Conservation (phyloP, 345 rosid species). For the Lagerstroemia speciosa region DNA sequence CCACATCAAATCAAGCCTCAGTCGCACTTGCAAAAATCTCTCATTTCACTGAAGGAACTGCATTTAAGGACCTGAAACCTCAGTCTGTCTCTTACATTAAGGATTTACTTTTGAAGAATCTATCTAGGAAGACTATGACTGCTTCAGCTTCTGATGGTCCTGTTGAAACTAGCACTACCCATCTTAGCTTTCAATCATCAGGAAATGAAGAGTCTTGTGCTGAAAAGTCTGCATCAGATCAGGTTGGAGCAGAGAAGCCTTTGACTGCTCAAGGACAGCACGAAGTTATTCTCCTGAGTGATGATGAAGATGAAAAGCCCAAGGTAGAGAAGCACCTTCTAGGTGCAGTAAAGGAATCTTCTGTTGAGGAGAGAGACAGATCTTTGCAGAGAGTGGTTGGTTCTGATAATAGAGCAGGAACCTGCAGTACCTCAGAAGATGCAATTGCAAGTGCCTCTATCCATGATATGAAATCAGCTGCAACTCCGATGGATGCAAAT, state of each 20-base stretch:
- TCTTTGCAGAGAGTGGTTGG: conserved; percentile 24
- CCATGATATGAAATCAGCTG: conserved; percentile 15
- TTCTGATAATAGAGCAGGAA: conserved; percentile 21
- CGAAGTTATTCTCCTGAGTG: conserved; percentile 61
- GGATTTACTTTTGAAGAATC: conserved; percentile 31
- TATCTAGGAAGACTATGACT: conserved; percentile 20
- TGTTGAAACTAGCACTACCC: conserved; percentile 13
- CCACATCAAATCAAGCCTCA: conserved; percentile 24
- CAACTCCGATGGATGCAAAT: conserved; percentile 20
- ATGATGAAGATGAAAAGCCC: conserved; percentile 61
- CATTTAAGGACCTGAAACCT: conserved; percentile 24
- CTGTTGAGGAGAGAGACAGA: conserved; percentile 14
- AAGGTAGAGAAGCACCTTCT: conserved; percentile 26
- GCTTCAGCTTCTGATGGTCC: conserved; percentile 21
- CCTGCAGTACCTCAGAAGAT: conserved; percentile 16
- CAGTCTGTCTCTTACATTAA: conserved; percentile 27
- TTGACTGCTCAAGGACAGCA: conserved; percentile 20
- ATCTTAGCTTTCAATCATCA: conserved; percentile 14
- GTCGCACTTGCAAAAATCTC: conserved; percentile 27
- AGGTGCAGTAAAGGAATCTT: conserved; percentile 20
- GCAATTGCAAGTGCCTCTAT: conserved; percentile 12
- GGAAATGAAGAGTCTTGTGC: conserved; percentile 27
- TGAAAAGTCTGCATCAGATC: conserved; percentile 15
- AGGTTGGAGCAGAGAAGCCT: conserved; percentile 26
- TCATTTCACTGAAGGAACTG: conserved; percentile 26